Percentiles rank a stretch among this genome's conserved stretches.
phyloP scores from a whole-genome alignment of 495 filamentous ascomycete genomes.

The Hyaloscypha hepaticicola region DNA sequence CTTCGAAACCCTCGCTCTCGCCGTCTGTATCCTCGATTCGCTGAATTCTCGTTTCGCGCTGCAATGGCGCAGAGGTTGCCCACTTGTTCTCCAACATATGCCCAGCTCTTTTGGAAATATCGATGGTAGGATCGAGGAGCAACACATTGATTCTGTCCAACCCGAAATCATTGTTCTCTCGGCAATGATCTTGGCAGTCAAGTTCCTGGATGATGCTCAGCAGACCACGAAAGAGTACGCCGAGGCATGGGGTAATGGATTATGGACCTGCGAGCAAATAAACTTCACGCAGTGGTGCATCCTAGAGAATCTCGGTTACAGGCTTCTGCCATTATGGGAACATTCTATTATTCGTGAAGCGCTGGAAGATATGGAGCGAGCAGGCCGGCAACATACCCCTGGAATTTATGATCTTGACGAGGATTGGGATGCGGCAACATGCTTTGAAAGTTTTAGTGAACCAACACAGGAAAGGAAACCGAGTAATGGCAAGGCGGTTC shows the following conservation, averaged over 20 bases:
- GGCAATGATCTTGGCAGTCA: slow-evolving; percentile 49
- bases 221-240: slow-evolving; percentile 44
- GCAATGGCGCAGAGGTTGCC: slow-evolving; percentile 50
- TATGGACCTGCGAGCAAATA: slow-evolving; percentile 53
- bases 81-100: slow-evolving; percentile 30
- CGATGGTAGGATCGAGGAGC: slow-evolving; percentile 12
- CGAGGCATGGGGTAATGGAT: slow-evolving; percentile 43
- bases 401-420: slow-evolving; percentile 14
- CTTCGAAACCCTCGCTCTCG: slow-evolving; percentile 50
- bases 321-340: slow-evolving; percentile 52
- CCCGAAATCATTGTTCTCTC: slow-evolving; percentile 53
- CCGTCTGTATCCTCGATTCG: slow-evolving; percentile 55
- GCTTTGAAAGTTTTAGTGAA: slow-evolving; percentile 9
- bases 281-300: slow-evolving; percentile 55
- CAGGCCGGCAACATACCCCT: slow-evolving; percentile 36
- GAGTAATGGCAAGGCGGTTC: slow-evolving; percentile 19
- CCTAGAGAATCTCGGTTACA: slow-evolving; percentile 52
- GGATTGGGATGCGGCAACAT: slow-evolving; percentile 19
- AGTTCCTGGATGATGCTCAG: slow-evolving; percentile 52
- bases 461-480: neutral
- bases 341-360: slow-evolving; percentile 46
- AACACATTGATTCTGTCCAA: slow-evolving; percentile 53
- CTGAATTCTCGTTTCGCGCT: slow-evolving; percentile 52
- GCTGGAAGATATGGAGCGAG: slow-evolving; percentile 52
- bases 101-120: neutral